phyloP scores from a whole-genome alignment of 768 basidiomycete species.

The Lactarius tabidus region DNA sequence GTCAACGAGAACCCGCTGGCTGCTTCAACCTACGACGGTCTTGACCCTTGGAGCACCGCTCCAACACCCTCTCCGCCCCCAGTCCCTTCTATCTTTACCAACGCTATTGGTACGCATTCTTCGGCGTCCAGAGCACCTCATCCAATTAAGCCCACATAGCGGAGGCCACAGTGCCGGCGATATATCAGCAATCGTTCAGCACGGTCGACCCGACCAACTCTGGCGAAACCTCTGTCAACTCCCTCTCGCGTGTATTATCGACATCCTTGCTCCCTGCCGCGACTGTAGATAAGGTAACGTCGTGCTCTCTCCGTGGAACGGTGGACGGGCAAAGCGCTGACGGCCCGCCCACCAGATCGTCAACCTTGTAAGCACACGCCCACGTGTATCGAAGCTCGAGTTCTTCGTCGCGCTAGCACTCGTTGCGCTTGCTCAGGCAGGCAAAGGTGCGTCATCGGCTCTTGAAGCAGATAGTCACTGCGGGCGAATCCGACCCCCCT shows the following conservation, averaged over 20 bases:
- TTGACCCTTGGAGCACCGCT: constrained; percentile 71
- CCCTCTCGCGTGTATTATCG: constrained; percentile 72
- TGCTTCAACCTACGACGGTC: constrained; percentile 66
- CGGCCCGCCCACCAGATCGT: constrained; percentile 58
- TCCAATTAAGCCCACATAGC: constrained; percentile 38
- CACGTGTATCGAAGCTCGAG: constrained; percentile 81
- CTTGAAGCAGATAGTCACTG: neutral
- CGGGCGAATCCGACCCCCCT: neutral
- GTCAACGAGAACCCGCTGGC: constrained; percentile 72
- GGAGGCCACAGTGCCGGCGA: constrained; percentile 73
- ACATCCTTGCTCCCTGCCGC: constrained; percentile 78
- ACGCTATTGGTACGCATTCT: constrained; percentile 19
- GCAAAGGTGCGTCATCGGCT: constrained; percentile 52
- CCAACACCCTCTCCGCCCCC: constrained; percentile 66
- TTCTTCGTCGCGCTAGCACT: constrained; percentile 90
- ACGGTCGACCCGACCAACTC: constrained; percentile 65
- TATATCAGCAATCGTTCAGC: constrained; percentile 71
- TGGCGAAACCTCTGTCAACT: constrained; percentile 79
- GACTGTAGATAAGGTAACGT: constrained; percentile 71
- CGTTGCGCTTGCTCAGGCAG: constrained; percentile 79
- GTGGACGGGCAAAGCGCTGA: neutral
- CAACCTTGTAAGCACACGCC: constrained; percentile 76
- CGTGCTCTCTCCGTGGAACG: neutral
- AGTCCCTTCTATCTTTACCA: constrained; percentile 42
- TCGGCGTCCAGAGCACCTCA: neutral